Base-by-base conservation (phyloP, 1,139 yeast genomes). In the Geotrichum candidum region DNA sequence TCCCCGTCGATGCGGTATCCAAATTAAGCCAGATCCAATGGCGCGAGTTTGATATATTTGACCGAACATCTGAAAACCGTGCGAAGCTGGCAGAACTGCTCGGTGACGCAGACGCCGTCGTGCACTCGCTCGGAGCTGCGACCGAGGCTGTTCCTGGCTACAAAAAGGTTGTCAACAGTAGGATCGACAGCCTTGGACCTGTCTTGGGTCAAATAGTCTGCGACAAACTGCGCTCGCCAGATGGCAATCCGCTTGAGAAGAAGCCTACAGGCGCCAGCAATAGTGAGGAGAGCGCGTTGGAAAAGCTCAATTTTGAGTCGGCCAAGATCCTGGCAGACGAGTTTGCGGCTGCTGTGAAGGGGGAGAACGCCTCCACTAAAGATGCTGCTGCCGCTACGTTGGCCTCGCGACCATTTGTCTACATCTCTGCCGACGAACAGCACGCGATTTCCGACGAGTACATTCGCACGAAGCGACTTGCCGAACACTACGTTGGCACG, bases 41-140 rank as follows among this genome's bases (percentile, higher is more conserved):
- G 95, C 76, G 77, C 56, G 70, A 78, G 56, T 96, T 87, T 1
- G 84, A 90, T 71, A 80, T 90, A 0, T 87, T 89, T 68, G 76
- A 85, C 35, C 89, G 91, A 0, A 72, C 78, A 0, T 77, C 86
- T 0, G 46, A 18, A n/a, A 41, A 41, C 46, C 46, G 46, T 15
- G 46, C 18, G 2, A 15, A 15, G 46, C 89, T 89, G 71, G 67
- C 71, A 29, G 72, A 77, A 3, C 74, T 80, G 53, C 71, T 90
- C 48, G 65, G 70, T 41, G 78, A 80, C 51, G 82, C 84, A 1
- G 79, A 80, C 57, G 85, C 88, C 0, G 94, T 90, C 1, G 92
- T 91, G n/a, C 96, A 90, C 71, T 82, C 94, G 0, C 78, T 91
- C 64, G 97, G 97, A 0, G 79, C 88, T 18, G 74, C 90, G 13